These are phyloP conservation scores for Xylaria telfairii DNA, from an alignment of 495 filamentous ascomycete genomes.

Conservation along the genomic window DNA sequence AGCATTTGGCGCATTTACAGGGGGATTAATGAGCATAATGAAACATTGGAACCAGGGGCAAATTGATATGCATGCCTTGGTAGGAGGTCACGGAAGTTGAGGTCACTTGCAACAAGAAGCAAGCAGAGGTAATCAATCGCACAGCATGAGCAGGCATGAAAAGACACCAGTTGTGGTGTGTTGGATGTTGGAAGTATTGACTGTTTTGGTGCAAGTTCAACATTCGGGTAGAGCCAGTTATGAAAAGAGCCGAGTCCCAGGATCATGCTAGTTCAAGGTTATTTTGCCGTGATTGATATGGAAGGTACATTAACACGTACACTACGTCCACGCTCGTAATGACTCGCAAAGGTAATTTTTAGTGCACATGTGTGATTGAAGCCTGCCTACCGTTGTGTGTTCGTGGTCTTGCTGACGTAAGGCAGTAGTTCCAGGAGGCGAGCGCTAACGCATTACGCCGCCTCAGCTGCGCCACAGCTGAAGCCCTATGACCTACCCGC, in stretches of 20 bases:
- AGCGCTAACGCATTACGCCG: constrained; percentile 6
- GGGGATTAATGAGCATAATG: constrained; percentile 25
- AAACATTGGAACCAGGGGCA: background rate
- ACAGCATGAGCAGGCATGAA: background rate
- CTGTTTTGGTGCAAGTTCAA: background rate
- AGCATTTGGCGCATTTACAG: constrained; percentile 29
- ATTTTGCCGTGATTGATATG: background rate
- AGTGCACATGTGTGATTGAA: no score
- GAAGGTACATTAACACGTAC: no score
- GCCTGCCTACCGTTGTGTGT: no score
- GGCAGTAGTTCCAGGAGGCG: background rate
- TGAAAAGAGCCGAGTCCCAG: background rate
- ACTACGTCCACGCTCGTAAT: background rate
- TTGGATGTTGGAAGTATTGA: background rate
- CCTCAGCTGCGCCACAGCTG: constrained; percentile 24
- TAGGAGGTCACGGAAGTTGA: background rate
- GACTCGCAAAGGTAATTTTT: background rate
- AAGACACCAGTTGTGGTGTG: no score
- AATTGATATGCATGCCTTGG: constrained; percentile 11
- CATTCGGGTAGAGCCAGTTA: background rate
- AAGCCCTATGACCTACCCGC: constrained; percentile 18
- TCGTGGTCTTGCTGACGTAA: no score
- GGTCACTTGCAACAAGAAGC: background rate
- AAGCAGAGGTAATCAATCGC: background rate
- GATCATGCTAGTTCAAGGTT: constrained; percentile 20